Evolutionary conservation across 768 basidiomycete species (phyloP).

Genomic region (Inosperma sp.): DNA sequence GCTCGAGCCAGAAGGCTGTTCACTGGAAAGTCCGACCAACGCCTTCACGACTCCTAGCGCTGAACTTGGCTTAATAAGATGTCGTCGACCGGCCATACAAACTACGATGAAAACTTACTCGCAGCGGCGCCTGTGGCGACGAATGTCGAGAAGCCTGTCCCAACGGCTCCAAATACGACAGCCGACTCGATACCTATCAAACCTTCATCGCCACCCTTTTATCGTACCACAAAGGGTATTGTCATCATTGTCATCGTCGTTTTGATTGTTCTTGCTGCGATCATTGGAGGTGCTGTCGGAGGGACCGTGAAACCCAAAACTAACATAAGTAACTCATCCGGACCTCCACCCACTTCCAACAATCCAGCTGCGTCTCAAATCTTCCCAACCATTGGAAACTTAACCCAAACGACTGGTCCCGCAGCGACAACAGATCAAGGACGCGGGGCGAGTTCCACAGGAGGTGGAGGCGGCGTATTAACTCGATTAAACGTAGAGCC

Average conservation of each 20-base stretch:
- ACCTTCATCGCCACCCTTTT: constrained; percentile 28
- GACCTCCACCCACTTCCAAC: no score
- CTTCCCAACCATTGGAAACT: no score
- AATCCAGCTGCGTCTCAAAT: no score
- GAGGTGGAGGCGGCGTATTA: no score
- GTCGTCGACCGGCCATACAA: constrained; percentile 4
- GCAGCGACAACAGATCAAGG: no score
- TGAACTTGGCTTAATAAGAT: not conserved
- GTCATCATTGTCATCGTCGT: constrained; percentile 35
- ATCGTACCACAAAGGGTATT: constrained; percentile 50
- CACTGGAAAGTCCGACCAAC: no score
- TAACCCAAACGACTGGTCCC: no score
- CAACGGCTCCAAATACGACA: not conserved
- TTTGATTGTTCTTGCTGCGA: constrained; percentile 44
- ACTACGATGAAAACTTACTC: constrained; percentile 11
- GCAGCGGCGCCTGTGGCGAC: not conserved
- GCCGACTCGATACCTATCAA: not conserved
- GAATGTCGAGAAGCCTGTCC: not conserved
- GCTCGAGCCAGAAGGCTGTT: no score
- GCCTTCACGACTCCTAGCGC: no score
- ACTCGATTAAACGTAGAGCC: no score
- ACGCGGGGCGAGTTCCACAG: no score
- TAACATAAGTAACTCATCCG: no score
- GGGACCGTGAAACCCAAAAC: constrained; percentile 33
- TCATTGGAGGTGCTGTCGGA: constrained; percentile 56